phyloP scores from a whole-genome alignment of 352 stramenopile genomes.

The Globisporangium ultimum region DNA sequence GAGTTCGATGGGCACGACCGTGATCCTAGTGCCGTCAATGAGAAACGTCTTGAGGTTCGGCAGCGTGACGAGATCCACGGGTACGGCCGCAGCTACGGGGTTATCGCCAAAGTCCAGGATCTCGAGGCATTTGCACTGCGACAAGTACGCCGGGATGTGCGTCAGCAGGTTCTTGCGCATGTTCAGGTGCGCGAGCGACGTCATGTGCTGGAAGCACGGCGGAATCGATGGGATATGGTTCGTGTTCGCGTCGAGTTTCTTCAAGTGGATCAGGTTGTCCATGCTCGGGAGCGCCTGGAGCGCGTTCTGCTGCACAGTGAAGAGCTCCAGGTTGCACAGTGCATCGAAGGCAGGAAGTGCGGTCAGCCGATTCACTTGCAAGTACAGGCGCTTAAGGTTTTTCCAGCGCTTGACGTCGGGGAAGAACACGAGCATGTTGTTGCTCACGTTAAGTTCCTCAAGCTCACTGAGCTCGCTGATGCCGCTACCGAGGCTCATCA shows the following conservation, averaged over 20 bases:
- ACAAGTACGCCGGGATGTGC: conserved; percentile 43
- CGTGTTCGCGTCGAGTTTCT: conserved; percentile 77
- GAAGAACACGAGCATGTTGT: conserved; percentile 43
- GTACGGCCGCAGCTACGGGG: conserved; percentile 40
- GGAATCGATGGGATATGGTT: conserved; percentile 61
- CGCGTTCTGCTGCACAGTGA: conserved; percentile 62
- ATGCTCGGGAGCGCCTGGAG: conserved; percentile 58
- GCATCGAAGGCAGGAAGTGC: conserved; percentile 39
- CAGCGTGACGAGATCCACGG: conserved; percentile 38
- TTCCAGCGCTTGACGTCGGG: conserved; percentile 44
- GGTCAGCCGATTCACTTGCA: conserved; percentile 56
- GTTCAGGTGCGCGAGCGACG: conserved; percentile 58
- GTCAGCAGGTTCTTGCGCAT: conserved; percentile 59
- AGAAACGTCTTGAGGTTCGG: conserved; percentile 62
- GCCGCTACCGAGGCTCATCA: conserved; percentile 40
- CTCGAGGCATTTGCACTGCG: conserved; percentile 42
- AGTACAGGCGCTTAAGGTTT: conserved; percentile 49
- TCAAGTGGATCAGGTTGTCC: conserved; percentile 53
- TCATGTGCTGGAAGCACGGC: conserved; percentile 46
- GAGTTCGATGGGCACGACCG: conserved; percentile 60
- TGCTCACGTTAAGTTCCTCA: conserved; percentile 71
- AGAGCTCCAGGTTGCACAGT: conserved; percentile 56
- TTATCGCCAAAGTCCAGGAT: conserved; percentile 75
- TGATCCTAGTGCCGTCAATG: conserved; percentile 47
- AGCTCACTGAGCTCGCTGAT: conserved; percentile 54